Percentiles rank a stretch among this genome's conserved stretches.
Evolutionary conservation across 2,329 filamentous ascomycete species (phyloP).

Genomic region (Apiospora kogelbergensis): DNA sequence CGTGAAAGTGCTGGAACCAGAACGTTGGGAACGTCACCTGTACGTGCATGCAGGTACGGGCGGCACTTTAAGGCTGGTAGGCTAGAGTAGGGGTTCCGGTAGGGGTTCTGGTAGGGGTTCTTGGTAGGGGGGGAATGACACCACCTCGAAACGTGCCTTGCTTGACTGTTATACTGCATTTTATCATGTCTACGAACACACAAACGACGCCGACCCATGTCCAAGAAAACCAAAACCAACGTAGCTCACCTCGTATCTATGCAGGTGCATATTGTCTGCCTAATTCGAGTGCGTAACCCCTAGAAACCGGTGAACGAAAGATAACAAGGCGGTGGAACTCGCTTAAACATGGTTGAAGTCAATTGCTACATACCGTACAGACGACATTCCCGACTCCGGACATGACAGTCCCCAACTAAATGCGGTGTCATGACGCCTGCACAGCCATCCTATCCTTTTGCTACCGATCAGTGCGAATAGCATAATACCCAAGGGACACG

Average conservation of each 20-base stretch:
- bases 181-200: not conserved
- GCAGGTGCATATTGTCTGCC: conserved; percentile 5
- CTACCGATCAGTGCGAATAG: not conserved
- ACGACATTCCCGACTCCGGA: not conserved
- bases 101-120: too few species aligned
- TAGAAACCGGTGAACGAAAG: not conserved
- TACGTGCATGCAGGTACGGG: not conserved
- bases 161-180: not conserved
- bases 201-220: not conserved
- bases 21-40: not conserved
- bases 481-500: not conserved
- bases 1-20: not conserved
- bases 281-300: not conserved
- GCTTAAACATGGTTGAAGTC: not conserved
- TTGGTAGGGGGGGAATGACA: not conserved
- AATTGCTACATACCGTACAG: not conserved
- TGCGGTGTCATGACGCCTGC: not conserved
- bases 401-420: not conserved
- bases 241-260: not conserved
- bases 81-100: too few species aligned
- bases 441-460: not conserved
- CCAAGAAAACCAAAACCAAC: not conserved
- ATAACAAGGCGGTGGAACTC: not conserved
- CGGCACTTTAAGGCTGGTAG: not conserved
- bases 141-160: not conserved